phyloP scores from a whole-genome alignment of 2,329 filamentous ascomycete genomes.

The Monosporascus cannonballus region DNA sequence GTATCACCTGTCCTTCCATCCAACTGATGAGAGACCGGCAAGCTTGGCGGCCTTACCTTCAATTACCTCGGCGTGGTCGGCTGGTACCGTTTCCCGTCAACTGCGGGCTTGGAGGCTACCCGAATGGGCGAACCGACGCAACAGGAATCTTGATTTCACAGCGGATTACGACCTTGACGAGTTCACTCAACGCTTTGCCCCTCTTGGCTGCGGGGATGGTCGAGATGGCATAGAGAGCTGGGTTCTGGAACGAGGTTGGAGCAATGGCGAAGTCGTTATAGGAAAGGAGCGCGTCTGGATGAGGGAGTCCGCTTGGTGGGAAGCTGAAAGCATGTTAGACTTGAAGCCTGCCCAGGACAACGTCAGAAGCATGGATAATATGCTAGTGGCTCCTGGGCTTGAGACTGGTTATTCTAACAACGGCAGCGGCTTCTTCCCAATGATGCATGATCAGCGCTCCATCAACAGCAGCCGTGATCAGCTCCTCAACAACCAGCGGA shows the following conservation, averaged over 20 bases:
- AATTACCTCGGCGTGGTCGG: slow-evolving; percentile 83
- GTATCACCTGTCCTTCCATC: slow-evolving; percentile 90
- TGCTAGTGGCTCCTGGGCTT: slow-evolving; percentile 43
- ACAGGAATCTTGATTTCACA: slow-evolving; percentile 88
- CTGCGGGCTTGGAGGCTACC: slow-evolving; percentile 88
- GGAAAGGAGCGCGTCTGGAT: slow-evolving; percentile 94
- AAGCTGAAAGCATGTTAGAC: slow-evolving; percentile 93
- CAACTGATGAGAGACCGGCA: slow-evolving; percentile 77
- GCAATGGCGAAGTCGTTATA: slow-evolving; percentile 90
- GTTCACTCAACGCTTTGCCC: slow-evolving; percentile 75
- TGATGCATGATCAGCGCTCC: slow-evolving; percentile 53
- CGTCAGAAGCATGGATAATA: slow-evolving; percentile 23
- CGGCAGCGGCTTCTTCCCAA: slow-evolving; percentile 64
- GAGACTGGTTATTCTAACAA: slow-evolving; percentile 67
- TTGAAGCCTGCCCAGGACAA: slow-evolving; percentile 60
- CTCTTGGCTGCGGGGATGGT: slow-evolving; percentile 82
- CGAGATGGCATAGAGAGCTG: slow-evolving; percentile 90
- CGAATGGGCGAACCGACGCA: slow-evolving; percentile 93
- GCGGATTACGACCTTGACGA: slow-evolving; percentile 94
- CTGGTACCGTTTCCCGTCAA: slow-evolving; percentile 85
- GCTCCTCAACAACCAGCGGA: slow-evolving; percentile 54
- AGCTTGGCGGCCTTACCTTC: slow-evolving; percentile 66
- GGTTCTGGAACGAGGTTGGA: slow-evolving; percentile 94
- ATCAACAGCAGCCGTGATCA: slow-evolving; percentile 65
- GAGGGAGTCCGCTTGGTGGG: slow-evolving; percentile 92